phyloP scores from a whole-genome alignment of 345 rosid genomes.

The Populus simonii region DNA sequence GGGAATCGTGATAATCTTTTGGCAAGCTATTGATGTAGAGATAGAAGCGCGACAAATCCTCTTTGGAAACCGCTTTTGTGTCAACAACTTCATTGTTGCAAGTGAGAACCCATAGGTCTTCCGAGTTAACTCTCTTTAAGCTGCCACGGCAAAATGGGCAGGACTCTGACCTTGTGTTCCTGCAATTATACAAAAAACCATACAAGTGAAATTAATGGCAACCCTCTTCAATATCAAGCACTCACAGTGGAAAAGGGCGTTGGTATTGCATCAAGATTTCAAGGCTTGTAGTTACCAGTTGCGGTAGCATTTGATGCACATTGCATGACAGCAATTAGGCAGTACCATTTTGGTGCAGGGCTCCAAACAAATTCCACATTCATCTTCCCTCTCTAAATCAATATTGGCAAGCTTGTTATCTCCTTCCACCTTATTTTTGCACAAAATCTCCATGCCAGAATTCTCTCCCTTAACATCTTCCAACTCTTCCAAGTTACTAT shows the following conservation, averaged over 20 bases:
- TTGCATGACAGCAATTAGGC: conserved; percentile 89
- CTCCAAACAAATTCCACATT: conserved; percentile 97
- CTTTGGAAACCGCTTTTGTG: conserved; percentile 55
- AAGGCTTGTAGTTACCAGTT: conserved; percentile 55
- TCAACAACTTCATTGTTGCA: conserved; percentile 82
- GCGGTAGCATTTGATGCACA: conserved; percentile 96
- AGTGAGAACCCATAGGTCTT: conserved; percentile 94
- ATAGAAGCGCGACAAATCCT: conserved; percentile 74
- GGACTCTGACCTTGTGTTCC: conserved; percentile 91
- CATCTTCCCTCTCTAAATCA: conserved; percentile 84
- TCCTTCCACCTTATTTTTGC: conserved; percentile 46
- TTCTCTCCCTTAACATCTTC: conserved; percentile 28
- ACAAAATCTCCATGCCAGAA: conserved; percentile 27
- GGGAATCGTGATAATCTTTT: conserved; percentile 72
- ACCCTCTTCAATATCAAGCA: neutral
- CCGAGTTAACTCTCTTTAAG: conserved; percentile 88
- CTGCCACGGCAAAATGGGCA: conserved; percentile 97
- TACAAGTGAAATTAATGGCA: neutral
- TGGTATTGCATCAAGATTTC: neutral
- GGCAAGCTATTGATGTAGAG: conserved; percentile 76
- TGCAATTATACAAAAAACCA: conserved; percentile 29
- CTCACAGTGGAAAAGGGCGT: neutral
- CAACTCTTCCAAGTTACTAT: conserved; percentile 48
- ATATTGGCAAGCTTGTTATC: conserved; percentile 40
- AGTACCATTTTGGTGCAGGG: conserved; percentile 90